Percentiles rank a stretch among this genome's conserved stretches.
These are phyloP conservation scores for Aureobasidium subglaciale DNA, from an alignment of 2,329 filamentous ascomycete genomes.

Conservation along the genomic window DNA sequence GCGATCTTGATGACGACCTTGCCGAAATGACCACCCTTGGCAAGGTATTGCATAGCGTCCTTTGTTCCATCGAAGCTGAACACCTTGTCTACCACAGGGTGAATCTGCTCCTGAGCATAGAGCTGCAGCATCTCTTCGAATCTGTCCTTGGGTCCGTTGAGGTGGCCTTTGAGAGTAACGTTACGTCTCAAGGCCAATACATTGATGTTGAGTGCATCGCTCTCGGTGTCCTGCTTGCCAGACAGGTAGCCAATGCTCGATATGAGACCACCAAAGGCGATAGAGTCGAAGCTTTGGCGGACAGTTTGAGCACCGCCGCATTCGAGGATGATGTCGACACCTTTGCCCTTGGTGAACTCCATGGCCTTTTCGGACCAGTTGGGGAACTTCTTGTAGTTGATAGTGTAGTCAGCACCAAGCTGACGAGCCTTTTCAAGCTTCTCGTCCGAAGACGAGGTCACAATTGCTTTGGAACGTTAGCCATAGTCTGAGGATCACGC, in stretches of 20 bases:
- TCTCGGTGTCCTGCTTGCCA: constrained; percentile 49
- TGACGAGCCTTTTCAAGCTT: constrained; percentile 39
- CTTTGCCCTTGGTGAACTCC: constrained; percentile 34
- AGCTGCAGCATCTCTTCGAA: constrained; percentile 39
- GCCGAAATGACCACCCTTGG: constrained; percentile 38
- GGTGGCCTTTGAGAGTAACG: constrained; percentile 50
- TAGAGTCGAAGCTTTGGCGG: constrained; percentile 37
- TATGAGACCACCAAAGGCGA: constrained; percentile 35
- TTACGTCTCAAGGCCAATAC: constrained; percentile 46
- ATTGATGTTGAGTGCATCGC: constrained; percentile 54
- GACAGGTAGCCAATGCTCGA: constrained; percentile 41
- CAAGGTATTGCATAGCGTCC: constrained; percentile 37
- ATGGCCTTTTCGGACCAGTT: constrained; percentile 56
- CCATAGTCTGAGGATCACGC: constrained; percentile 25
- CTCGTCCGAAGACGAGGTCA: constrained; percentile 21
- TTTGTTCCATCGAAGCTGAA: constrained; percentile 37
- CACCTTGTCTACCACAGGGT: constrained; percentile 34
- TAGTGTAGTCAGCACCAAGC: constrained; percentile 51
- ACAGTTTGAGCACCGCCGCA: constrained; percentile 45
- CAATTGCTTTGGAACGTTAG: constrained; percentile 34
- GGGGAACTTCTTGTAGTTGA: constrained; percentile 54
- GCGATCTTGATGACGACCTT: constrained; percentile 34
- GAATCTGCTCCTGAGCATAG: constrained; percentile 35
- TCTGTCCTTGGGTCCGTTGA: constrained; percentile 55
- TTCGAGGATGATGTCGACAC: constrained; percentile 46